Base-by-base conservation (phyloP, 768 basidiomycete genomes). In the Cystoderma amianthinum region DNA sequence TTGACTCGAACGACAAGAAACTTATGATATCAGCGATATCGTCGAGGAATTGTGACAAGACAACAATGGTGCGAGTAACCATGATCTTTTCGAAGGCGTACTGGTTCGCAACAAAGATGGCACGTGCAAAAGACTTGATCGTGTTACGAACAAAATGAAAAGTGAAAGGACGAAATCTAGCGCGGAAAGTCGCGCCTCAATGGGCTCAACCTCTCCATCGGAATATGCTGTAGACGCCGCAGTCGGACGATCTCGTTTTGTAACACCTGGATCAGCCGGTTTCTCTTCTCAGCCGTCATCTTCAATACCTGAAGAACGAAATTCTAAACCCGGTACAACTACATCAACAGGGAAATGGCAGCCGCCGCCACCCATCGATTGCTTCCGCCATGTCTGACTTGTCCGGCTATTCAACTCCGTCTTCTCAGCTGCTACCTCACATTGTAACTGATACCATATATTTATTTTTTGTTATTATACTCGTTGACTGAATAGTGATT, bases 1-100 rank as follows among this genome's bases (percentile, higher is more conserved):
- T 82, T 47, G 78, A 89, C 16, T 56, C 63, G 4, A 78, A 74
- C 32, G 85, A 89, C 48, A 67, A 71, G 36, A 89, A 63, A 85
- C 85, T 0, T 86, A 82, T 53, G 95, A 98, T 58, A 91, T 98
- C 57, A 92, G 89, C 52, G 85, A 95, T 47, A 83, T 96, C 38
- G 75, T 97, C 36, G 91, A 94, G 55, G 80, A 88, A 60, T 94
- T 95, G 51, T 85, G 87, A 72, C 67, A 76, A n/a, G 78, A 74
- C 20, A 67, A 66, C 28, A 62, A 59, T 25, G 32, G 49, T 32
- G 54, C 53, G 11, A 59, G 66, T 21, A 68, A 72, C 54, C 69
- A 67, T 30, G 87, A 90, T 50, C 62, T 90, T 15, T 60, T 91
- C 28, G 79, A 85, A 53, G 79, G 80, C 15, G 79, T 82, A 3